A percentile compares a stretch with the other conserved stretches of the same genome.
These are phyloP conservation scores for Sanghuangporus baumii DNA, from an alignment of 1,284 basidiomycete genomes.

Conservation along the genomic window DNA sequence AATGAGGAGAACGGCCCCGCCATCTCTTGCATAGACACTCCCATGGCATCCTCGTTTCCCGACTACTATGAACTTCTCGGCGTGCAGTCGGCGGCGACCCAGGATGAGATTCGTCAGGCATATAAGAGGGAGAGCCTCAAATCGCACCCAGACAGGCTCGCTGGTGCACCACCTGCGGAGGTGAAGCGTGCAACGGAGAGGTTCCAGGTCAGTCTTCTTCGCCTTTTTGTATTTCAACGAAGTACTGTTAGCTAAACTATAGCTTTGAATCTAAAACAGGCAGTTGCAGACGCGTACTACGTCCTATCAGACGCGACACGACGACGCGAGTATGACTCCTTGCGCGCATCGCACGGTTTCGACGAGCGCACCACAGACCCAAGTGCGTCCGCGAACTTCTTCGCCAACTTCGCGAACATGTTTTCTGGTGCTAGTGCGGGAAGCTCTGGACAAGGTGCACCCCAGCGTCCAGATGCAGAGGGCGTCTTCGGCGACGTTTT, in stretches of 20 bases:
- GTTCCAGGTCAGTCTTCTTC: conserved; percentile 53
- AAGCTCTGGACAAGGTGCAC: conserved; percentile 23
- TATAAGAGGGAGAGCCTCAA: conserved; percentile 81
- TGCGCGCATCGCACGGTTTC: conserved; percentile 50
- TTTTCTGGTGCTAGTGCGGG: conserved; percentile 38
- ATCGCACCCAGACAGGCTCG: conserved; percentile 80
- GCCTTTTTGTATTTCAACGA: no score
- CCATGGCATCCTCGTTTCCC: conserved; percentile 56
- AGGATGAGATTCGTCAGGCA: conserved; percentile 73
- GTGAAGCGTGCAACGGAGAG: conserved; percentile 72
- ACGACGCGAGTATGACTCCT: conserved; percentile 75
- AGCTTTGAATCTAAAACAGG: conserved; percentile 36
- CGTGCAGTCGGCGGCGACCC: conserved; percentile 52
- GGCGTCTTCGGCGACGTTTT: conserved; percentile 86
- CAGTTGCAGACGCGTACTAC: conserved; percentile 94
- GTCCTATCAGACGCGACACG: conserved; percentile 82
- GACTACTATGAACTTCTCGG: conserved; percentile 71
- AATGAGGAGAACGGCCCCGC: neutral
- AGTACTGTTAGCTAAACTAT: neutral
- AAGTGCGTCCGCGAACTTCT: conserved; percentile 67
- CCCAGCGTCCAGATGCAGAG: conserved; percentile 64
- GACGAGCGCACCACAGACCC: conserved; percentile 56
- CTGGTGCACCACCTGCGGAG: conserved; percentile 69
- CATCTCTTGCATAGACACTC: neutral
- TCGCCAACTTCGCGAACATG: conserved; percentile 70